Evolutionary conservation across 2,329 filamentous ascomycete genomes (phyloP), one percentile per base, ranked within the genome.

Genomic region (Paecilomyces sp.): DNA sequence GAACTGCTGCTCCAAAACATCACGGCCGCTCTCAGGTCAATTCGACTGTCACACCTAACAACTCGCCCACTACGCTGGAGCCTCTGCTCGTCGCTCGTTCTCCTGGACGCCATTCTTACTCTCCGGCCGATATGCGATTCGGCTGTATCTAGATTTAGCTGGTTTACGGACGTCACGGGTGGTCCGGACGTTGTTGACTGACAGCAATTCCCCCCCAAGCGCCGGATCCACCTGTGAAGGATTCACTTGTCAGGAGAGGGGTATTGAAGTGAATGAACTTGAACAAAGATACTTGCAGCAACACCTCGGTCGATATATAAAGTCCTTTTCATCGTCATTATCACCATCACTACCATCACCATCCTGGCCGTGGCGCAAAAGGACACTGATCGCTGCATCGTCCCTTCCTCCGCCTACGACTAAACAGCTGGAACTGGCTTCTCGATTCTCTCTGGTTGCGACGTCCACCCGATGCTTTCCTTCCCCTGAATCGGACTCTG

Each of bases 1-100:
- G 59, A 64, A 36, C 62, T 57, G 36, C 56, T 31, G 22, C 59
- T 57, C 67, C 36, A 70, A 70, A 66, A 71, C 66, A 68, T 68
- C 58, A 47, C 59, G 47, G 41, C 55, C 22, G 50, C 22, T 30
- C 25, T 53, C 51, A 53, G 51, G 22, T 56, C 55, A 30, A 15
- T 30, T 34, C 36, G 13, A 47, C 47, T 34, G 31, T 47, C 54
- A 13, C 22, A 24, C 11, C 54, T 22, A 47, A 47, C 36, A 47
- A 33, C 36, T 18, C 36, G 36, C 36, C 36, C 36, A 18, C 28
- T 22, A n/a, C 36, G 11, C 6, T 22, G 18, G 34, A 12, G 22
- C 33, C 22, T 31, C 47, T 47, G n/a, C 34, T 41, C 12, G 41
- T 55, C 47, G 30, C 22, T 22, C 55, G 30, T 41, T 53, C 30